phyloP scores from a whole-genome alignment of 2,329 filamentous ascomycete species.

The Chaetomiaceae sp. region DNA sequence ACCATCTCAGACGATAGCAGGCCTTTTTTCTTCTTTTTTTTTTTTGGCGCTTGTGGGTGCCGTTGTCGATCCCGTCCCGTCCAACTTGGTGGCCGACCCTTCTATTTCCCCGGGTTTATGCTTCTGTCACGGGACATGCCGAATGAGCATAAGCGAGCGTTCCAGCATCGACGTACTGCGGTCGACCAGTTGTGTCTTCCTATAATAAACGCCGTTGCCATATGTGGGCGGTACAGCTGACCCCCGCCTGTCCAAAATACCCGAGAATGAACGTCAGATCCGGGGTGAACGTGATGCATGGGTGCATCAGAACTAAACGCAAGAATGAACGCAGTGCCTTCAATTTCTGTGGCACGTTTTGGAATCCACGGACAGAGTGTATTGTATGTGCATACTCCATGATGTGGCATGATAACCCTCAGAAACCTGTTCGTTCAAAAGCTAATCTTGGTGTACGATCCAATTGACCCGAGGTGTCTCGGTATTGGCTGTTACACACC shows the following conservation, averaged over 20 bases:
- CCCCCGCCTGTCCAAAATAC: background rate
- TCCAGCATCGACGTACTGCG: background rate
- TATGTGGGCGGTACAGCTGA: too few relatives aligned
- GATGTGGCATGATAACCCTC: too few relatives aligned
- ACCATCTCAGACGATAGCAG: too few relatives aligned
- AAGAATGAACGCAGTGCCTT: too few relatives aligned
- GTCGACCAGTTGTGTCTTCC: too few relatives aligned
- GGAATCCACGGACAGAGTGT: too few relatives aligned
- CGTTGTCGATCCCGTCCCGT: constrained; percentile 1
- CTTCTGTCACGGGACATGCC: background rate
- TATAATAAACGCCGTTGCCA: too few relatives aligned
- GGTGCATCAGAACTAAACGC: too few relatives aligned
- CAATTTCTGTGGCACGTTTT: too few relatives aligned
- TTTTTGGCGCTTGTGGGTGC: background rate
- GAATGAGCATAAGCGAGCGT: background rate
- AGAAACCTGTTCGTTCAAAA: background rate
- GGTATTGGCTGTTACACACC: background rate
- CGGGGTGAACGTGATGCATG: background rate
- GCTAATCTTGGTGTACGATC: background rate
- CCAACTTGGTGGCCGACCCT: constrained; percentile 1
- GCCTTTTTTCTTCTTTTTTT: too few relatives aligned
- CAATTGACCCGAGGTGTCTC: background rate
- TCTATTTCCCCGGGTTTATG: background rate
- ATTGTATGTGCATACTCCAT: too few relatives aligned
- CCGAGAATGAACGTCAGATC: background rate